A percentile compares a stretch with the other conserved stretches of the same genome.
Evolutionary conservation across 106 monocot genomes (phyloP).

Genomic region (Ottelia alismoides): DNA sequence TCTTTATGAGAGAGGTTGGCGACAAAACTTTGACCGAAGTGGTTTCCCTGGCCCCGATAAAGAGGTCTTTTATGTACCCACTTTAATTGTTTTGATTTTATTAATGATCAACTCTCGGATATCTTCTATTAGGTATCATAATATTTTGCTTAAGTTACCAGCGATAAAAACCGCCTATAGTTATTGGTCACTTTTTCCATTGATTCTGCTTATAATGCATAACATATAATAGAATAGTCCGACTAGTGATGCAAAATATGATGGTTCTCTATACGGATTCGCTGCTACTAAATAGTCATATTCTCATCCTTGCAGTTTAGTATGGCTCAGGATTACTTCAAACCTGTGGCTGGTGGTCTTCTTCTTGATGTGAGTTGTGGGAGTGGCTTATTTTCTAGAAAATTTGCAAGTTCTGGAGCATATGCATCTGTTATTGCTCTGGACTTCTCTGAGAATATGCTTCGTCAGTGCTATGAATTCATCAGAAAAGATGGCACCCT

Average conservation of each 20-base stretch:
- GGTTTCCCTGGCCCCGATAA: conserved; percentile 93
- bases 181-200: too few species aligned
- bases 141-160: too few species aligned
- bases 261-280: neutral
- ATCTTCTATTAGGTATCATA: too few species aligned
- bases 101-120: too few species aligned
- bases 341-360: conserved; percentile 63
- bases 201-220: neutral
- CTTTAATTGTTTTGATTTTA: too few species aligned
- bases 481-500: conserved; percentile 51
- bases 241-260: too few species aligned
- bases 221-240: neutral
- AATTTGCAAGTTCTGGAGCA: conserved; percentile 65
- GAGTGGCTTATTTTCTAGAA: conserved; percentile 85
- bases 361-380: conserved; percentile 94
- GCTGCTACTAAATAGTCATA: neutral
- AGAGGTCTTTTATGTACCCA: too few species aligned
- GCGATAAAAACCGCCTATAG: too few species aligned
- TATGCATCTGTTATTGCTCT: conserved; percentile 74
- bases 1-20: conserved; percentile 99
- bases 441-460: conserved; percentile 96
- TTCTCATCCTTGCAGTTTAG: conserved; percentile 41
- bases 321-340: conserved; percentile 89
- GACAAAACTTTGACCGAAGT: conserved; percentile 76
- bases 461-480: conserved; percentile 80